These are phyloP conservation scores for Musa itinerans DNA, from an alignment of 176 grass and related monocot genomes.

Conservation along the genomic window DNA sequence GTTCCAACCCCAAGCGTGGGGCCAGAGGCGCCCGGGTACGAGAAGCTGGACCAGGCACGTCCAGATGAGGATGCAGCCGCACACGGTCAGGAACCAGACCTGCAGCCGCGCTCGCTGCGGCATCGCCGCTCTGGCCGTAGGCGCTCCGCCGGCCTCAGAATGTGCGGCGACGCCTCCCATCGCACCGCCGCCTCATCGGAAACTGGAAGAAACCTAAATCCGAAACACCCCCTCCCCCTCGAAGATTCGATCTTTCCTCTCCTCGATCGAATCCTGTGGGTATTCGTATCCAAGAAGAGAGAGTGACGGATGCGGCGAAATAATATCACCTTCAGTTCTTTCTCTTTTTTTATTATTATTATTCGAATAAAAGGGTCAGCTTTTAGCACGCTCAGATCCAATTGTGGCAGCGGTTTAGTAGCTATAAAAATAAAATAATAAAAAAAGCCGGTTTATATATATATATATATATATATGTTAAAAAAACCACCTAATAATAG, in stretches of 20 bases:
- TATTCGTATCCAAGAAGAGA: background rate
- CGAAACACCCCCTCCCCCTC: background rate
- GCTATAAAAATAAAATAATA: no score
- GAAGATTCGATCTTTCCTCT: background rate
- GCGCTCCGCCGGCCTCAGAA: background rate
- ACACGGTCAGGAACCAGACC: conserved; percentile 56
- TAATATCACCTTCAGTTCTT: background rate
- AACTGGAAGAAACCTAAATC: background rate
- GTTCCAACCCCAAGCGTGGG: conserved; percentile 9
- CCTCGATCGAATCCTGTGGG: background rate
- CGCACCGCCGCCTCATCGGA: background rate
- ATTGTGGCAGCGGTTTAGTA: no score
- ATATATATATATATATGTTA: no score
- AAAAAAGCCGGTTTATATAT: no score
- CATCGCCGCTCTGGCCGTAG: background rate
- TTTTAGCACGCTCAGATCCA: no score
- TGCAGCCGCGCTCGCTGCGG: conserved; percentile 39
- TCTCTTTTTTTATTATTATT: background rate
- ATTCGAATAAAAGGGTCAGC: no score
- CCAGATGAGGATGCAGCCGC: conserved; percentile 56
- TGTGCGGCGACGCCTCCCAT: background rate
- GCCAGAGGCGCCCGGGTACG: conserved; percentile 43
- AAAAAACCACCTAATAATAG: no score
- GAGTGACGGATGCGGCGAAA: background rate
- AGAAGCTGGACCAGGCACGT: conserved; percentile 58